Conservation (phyloP, 164 flowering plant genomes). For the Macadamia integrifolia region DNA sequence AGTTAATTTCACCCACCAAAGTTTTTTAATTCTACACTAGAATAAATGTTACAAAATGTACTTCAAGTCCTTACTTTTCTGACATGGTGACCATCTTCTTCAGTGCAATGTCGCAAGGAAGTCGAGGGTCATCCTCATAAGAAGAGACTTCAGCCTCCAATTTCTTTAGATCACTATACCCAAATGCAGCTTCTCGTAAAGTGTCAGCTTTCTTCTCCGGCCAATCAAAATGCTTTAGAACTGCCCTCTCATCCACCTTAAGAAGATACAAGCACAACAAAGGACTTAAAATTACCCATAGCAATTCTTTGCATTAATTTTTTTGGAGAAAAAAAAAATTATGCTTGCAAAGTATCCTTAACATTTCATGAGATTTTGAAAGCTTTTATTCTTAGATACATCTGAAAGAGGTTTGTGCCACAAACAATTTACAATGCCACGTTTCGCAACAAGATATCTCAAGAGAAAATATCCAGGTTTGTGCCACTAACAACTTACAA, state of each 20-base stretch:
- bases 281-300: too few relatives aligned
- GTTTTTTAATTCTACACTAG: too few relatives aligned
- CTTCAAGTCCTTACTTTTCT: slow-evolving; percentile 61
- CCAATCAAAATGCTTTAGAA: slow-evolving; percentile 99
- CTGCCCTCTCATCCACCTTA: slow-evolving; percentile 97
- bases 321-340: not conserved
- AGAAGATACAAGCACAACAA: too few relatives aligned
- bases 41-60: too few relatives aligned
- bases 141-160: slow-evolving; percentile 67
- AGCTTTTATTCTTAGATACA: too few relatives aligned
- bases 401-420: too few relatives aligned
- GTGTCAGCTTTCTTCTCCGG: slow-evolving; percentile 99
- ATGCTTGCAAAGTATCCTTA: not conserved
- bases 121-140: slow-evolving; percentile 76
- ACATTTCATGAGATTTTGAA: not conserved
- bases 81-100: slow-evolving; percentile 95
- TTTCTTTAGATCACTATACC: slow-evolving; percentile 78
- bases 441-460: too few relatives aligned
- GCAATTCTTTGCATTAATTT: not conserved
- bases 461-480: too few relatives aligned
- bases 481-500: slow-evolving; percentile 43
- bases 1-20: too few relatives aligned
- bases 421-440: slow-evolving; percentile 43
- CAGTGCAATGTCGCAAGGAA: slow-evolving; percentile 78
- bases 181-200: slow-evolving; percentile 92